Evolutionary conservation across 805 yeast species (phyloP).

Genomic region (Metschnikowia noctiluminum): DNA sequence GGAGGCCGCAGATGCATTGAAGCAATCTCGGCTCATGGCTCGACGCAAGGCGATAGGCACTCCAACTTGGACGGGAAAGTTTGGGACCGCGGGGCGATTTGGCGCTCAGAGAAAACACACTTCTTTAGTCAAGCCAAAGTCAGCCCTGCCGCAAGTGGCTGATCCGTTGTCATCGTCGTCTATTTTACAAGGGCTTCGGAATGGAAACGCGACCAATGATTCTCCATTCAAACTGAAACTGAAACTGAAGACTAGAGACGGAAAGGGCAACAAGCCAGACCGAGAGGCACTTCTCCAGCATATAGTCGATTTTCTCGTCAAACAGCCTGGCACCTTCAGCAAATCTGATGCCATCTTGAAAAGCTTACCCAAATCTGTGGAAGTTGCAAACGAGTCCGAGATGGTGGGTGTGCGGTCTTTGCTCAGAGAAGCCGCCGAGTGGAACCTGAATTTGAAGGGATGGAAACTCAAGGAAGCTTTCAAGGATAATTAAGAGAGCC

Average conservation of each 20-base stretch:
- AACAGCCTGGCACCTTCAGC: conserved; percentile 38
- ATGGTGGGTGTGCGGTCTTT: conserved; percentile 64
- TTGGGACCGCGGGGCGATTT: conserved; percentile 76
- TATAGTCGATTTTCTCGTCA: conserved; percentile 38
- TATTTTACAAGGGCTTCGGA: conserved; percentile 47
- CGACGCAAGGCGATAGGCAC: conserved; percentile 55
- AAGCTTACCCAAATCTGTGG: conserved; percentile 25
- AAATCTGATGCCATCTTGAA: conserved; percentile 48
- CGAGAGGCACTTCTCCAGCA: conserved; percentile 24
- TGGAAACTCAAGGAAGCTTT: conserved; percentile 64
- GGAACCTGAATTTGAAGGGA: conserved; percentile 56
- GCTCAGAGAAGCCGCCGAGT: conserved; percentile 61
- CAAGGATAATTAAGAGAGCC: not conserved
- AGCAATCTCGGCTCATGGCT: conserved; percentile 57
- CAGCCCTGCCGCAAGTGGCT: not conserved
- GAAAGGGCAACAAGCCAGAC: not conserved
- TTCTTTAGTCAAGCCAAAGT: not conserved
- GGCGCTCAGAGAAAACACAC: conserved; percentile 22
- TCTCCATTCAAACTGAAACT: not conserved
- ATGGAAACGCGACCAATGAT: conserved; percentile 32
- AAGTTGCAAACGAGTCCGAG: conserved; percentile 41
- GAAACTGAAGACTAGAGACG: not conserved
- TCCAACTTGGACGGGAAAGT: conserved; percentile 96
- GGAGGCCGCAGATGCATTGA: conserved; percentile 53
- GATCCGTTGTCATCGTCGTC: conserved; percentile 41